These are phyloP conservation scores for Fusarium veterinarium DNA, from an alignment of 2,329 filamentous ascomycete genomes.

Conservation along the genomic window DNA sequence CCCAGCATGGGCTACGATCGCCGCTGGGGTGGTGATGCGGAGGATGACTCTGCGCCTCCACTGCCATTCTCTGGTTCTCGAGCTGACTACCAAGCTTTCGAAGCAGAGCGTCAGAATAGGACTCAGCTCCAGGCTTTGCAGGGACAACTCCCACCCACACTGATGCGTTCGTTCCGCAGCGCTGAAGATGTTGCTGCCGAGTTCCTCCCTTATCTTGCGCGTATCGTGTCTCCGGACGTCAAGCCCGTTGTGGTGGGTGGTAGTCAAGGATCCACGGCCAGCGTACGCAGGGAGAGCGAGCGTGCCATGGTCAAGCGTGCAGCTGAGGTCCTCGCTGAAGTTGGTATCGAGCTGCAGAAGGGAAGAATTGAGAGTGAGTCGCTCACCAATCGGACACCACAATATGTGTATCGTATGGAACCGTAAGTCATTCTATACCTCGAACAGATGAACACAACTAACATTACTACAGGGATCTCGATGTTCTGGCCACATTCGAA, in stretches of 20 bases:
- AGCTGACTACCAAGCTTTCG: conserved; percentile 84
- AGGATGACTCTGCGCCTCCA: conserved; percentile 62
- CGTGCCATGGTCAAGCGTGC: conserved; percentile 83
- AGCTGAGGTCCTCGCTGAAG: conserved; percentile 83
- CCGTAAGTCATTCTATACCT: conserved; percentile 69
- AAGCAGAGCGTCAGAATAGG: conserved; percentile 82
- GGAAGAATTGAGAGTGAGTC: conserved; percentile 80
- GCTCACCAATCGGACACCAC: conserved; percentile 66
- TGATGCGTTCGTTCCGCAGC: conserved; percentile 83
- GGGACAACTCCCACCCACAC: conserved; percentile 74
- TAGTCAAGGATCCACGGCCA: conserved; percentile 76
- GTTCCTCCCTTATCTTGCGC: conserved; percentile 84
- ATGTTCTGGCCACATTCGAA: conserved; percentile 80
- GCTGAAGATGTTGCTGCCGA: conserved; percentile 82
- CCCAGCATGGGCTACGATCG: conserved; percentile 56
- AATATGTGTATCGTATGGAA: conserved; percentile 94
- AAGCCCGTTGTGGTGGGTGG: conserved; percentile 88
- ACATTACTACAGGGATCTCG: conserved; percentile 67
- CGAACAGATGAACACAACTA: conserved; percentile 8
- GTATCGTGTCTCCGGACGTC: conserved; percentile 87
- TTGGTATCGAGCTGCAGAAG: conserved; percentile 84
- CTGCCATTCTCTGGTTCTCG: conserved; percentile 84
- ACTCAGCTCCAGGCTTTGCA: conserved; percentile 80
- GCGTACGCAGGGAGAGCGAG: conserved; percentile 88
- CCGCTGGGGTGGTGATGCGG: conserved; percentile 56